Evolutionary conservation across 2,329 filamentous ascomycete species (phyloP), one percentile per base, ranked within the genome.

Genomic region (Cladosporium halotolerans): DNA sequence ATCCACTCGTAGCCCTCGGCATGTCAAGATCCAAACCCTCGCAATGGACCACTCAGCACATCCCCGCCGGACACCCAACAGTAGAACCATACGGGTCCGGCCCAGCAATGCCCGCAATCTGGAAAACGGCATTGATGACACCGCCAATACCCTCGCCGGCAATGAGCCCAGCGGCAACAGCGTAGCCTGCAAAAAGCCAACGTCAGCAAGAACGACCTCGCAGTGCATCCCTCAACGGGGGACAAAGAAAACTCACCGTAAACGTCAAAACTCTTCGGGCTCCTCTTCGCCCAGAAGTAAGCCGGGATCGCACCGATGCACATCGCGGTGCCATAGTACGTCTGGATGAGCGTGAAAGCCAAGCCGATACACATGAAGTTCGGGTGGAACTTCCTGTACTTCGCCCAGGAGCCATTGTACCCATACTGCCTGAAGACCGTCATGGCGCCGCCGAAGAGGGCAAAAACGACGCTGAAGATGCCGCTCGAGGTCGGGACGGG

Each of bases 111-210:
- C 71, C 71, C 1, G 68, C 70, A 49, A 78, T 70, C 59, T 77
- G 71, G 62, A 77, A 72, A 34, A 77, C 64, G 2, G 81, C 81
- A 58, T 82, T 82, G 54, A 84, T 63, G n/a, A 83, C 79, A 58
- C 81, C 81, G 33, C 81, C 81, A 51, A 84, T 76, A 52, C 81
- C 81, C 68, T 84, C 81, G 4, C 81, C 81, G 3, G 81, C 81
- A 63, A 84, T 84, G 57, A 82, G 71, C 44, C 81, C 81, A 32
- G 79, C 78, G 2, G 78, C 81, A 41, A 83, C 70, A 9, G 79
- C 79, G 60, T 81, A 85, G 10, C 77, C 79, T 57, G 64, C 1
- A 28, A 28, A 28, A 28, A 28, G 23, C 23, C 16, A 3, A 10
- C 4, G 6, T 16, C 11, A 3, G 16, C 9, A 28, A 44, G 2